Percentiles rank a stretch among this genome's conserved stretches.
Conservation (phyloP, 108 stramenopile genomes). For the Nitzschia palea region DNA sequence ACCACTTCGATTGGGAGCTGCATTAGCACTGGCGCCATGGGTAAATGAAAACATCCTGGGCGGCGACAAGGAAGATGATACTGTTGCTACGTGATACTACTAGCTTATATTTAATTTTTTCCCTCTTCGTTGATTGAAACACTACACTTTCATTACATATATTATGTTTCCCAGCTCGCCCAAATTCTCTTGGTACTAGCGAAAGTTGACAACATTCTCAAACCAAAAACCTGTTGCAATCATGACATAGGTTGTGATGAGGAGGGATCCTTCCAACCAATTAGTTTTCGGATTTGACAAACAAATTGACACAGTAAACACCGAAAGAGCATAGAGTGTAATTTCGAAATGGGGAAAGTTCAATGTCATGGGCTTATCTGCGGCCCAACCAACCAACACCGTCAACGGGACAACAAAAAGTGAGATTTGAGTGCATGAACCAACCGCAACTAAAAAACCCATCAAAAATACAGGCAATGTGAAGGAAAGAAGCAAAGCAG, state of each 20-base stretch:
- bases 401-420: slow-evolving; percentile 89
- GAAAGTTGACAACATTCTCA: slow-evolving; percentile 58
- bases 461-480: slow-evolving; percentile 2
- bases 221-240: slow-evolving; percentile 87
- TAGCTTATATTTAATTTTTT: background rate
- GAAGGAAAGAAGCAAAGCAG: slow-evolving; percentile 1
- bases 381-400: slow-evolving; percentile 81
- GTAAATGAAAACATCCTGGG: slow-evolving; percentile 82
- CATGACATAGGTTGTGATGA: slow-evolving; percentile 86
- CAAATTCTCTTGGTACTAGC: background rate
- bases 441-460: slow-evolving; percentile 77
- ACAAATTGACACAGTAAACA: slow-evolving; percentile 77
- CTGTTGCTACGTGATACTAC: background rate
- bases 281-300: slow-evolving; percentile 70
- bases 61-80: slow-evolving; percentile 14
- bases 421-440: slow-evolving; percentile 86
- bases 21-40: slow-evolving; percentile 90
- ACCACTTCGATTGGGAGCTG: slow-evolving; percentile 85
- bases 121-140: background rate
- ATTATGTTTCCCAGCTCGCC: background rate
- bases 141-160: background rate
- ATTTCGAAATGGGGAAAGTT: slow-evolving; percentile 89
- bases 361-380: slow-evolving; percentile 86
- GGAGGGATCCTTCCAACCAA: slow-evolving; percentile 87
- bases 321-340: slow-evolving; percentile 72